Base-by-base conservation (phyloP, 2,329 filamentous ascomycete genomes). In the Claviceps purpurea region DNA sequence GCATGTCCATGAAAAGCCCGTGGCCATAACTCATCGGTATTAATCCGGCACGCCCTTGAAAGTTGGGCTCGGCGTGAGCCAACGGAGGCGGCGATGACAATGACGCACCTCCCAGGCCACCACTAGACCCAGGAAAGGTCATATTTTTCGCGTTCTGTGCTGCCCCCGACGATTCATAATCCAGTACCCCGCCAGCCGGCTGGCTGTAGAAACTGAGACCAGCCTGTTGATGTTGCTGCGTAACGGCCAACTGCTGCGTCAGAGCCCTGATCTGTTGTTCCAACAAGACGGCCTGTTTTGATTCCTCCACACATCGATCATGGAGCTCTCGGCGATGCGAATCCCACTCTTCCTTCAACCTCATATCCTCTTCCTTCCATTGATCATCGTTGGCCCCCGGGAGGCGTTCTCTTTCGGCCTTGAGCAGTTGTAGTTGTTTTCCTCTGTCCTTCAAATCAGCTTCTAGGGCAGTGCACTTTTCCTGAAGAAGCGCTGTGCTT, bases 381-480 rank as follows among this genome's bases (percentile, higher is more conserved):
- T 73, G 74, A 14, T 81, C 77, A 40, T 81, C 80, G 52, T 81
- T 75, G n/a, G 73, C 77, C 16, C 77, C 81, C 2, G 79, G 76
- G 13, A 81, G 73, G 52, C 76, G 78, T 64, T 84, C 84, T 49
- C 81, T 72, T 57, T 84, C 78, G 54, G 83, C 81, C 63, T 93
- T 87, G 26, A 89, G 74, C 50, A 82, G 77, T 63, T 88, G 87
- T 57, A 91, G 79, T 57, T 84, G 79, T 51, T 84, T 86, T 54
- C 69, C 69, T 56, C 71, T 71, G 52, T 86, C 77, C 57, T 81
- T 84, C 30, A 93, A 75, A 56, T 87, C 83, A 8, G 85, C 77
- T 64, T 93, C 87, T 49, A 91, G 71, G 38, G 73, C 73, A 5
- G 76, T 70, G 54, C 78, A 78, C 52, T 82, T 81, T 41, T 84